These are phyloP conservation scores for Monosporozyma siamensis DNA, from an alignment of 805 yeast species.

Conservation along the genomic window DNA sequence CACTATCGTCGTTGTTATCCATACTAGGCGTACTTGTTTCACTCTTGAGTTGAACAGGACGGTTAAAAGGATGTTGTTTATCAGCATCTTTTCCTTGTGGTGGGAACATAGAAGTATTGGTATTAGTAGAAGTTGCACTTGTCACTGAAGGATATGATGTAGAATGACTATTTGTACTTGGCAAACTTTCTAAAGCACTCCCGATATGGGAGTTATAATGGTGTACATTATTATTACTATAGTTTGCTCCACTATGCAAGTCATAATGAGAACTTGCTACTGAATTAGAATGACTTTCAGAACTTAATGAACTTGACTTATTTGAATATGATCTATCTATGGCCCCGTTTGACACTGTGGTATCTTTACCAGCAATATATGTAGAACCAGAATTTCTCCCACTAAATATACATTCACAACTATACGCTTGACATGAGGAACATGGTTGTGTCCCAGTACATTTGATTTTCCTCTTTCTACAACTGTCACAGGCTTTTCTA, in stretches of 20 bases:
- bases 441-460: conserved; percentile 30
- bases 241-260: too few species aligned
- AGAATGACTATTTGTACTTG: neutral
- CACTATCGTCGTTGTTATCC: neutral
- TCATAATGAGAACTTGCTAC: too few species aligned
- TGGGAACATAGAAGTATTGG: neutral
- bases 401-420: conserved; percentile 21
- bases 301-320: neutral
- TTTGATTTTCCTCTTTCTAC: conserved; percentile 28
- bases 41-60: neutral
- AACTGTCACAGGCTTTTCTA: conserved; percentile 25
- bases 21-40: neutral
- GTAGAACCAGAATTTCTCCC: neutral
- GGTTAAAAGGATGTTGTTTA: neutral
- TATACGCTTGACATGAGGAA: conserved; percentile 25
- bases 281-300: neutral
- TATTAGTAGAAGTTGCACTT: neutral
- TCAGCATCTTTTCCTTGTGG: neutral
- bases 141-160: neutral
- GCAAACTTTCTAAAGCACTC: neutral
- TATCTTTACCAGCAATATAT: neutral
- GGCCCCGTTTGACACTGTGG: too few species aligned
- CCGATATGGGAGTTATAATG: too few species aligned
- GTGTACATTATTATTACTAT: too few species aligned
- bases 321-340: neutral